These are phyloP conservation scores for Trametes pubescens DNA, from an alignment of 1,284 basidiomycete genomes.

Conservation along the genomic window DNA sequence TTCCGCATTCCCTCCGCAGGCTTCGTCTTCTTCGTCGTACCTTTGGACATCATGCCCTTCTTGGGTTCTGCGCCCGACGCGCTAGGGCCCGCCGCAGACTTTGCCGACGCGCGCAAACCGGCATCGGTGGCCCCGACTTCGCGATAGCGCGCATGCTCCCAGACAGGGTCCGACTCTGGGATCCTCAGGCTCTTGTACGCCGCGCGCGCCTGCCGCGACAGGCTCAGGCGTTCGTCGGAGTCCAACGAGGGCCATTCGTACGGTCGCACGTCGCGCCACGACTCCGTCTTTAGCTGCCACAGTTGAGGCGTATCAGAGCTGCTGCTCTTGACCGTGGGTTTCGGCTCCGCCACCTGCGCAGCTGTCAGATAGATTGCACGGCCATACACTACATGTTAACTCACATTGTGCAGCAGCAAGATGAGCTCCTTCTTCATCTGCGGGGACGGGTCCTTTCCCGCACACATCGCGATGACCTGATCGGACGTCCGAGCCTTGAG, in stretches of 20 bases:
- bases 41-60: conserved; percentile 33
- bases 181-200: conserved; percentile 58
- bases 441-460: conserved; percentile 26
- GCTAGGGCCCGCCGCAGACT: conserved; percentile 24
- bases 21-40: conserved; percentile 56
- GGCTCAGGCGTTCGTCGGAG: conserved; percentile 51
- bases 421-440: conserved; percentile 29
- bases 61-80: conserved; percentile 21
- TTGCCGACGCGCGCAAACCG: conserved; percentile 18
- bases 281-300: conserved; percentile 61
- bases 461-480: conserved; percentile 34
- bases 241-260: conserved; percentile 62
- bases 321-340: conserved; percentile 45
- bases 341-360: conserved; percentile 59
- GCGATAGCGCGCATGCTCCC: conserved; percentile 54
- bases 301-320: conserved; percentile 45
- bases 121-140: conserved; percentile 10
- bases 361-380: conserved; percentile 3
- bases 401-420: conserved; percentile 57
- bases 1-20: conserved; percentile 34
- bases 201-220: conserved; percentile 58
- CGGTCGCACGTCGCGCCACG: conserved; percentile 75
- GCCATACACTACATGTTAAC: conserved; percentile 29
- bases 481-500: conserved; percentile 54
- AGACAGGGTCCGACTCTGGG: conserved; percentile 62